A percentile compares a stretch with the other conserved stretches of the same genome.
Evolutionary conservation across 1,284 basidiomycete species (phyloP).

Genomic region (Cerioporus squamosus): DNA sequence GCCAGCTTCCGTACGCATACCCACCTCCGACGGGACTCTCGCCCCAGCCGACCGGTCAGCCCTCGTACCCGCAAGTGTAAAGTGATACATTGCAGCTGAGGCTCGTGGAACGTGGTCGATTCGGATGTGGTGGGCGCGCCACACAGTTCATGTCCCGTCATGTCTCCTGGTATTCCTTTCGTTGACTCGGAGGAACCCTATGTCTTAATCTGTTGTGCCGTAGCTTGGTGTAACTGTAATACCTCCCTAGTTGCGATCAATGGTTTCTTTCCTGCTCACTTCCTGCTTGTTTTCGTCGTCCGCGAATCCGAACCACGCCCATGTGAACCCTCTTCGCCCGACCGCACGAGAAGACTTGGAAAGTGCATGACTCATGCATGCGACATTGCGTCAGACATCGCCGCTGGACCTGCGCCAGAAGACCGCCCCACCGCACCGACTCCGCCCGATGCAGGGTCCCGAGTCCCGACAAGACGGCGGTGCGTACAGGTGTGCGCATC

Average conservation of each 20-base stretch:
- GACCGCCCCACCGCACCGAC: no score
- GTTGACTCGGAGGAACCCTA: neutral
- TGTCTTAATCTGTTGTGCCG: neutral
- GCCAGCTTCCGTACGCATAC: conserved; percentile 11
- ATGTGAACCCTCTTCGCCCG: no score
- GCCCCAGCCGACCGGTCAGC: conserved; percentile 11
- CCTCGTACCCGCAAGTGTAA: neutral
- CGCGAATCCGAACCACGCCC: no score
- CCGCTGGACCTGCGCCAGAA: no score
- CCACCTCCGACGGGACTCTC: conserved; percentile 8
- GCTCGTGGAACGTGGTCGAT: neutral
- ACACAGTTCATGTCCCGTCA: neutral
- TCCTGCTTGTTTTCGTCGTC: no score
- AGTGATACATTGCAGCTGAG: no score
- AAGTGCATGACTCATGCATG: neutral
- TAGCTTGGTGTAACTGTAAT: conserved; percentile 6
- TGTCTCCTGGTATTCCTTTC: neutral
- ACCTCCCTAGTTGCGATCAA: neutral
- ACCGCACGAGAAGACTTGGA: neutral
- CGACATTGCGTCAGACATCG: no score
- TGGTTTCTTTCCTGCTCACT: neutral
- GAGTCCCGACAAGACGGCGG: no score
- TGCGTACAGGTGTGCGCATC: no score
- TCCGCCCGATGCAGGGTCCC: no score
- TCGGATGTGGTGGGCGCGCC: no score